Base-by-base conservation (phyloP, 2,329 filamentous ascomycete genomes). In the Aspergillus pseudonomiae region DNA sequence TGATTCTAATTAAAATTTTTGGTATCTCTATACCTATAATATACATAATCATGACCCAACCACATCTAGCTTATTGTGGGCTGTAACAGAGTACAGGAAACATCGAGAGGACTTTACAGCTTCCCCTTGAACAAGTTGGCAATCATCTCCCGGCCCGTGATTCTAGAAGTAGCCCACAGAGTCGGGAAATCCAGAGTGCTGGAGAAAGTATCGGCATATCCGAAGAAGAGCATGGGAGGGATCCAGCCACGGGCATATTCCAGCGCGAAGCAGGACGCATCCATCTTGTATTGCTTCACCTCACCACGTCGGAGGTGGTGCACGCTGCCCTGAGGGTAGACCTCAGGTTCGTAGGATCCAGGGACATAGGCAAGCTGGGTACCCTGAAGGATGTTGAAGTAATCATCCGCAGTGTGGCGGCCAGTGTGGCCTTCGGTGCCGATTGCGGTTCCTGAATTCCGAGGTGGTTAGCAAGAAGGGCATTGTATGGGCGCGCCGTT, bases 391-490 rank as follows among this genome's bases (percentile, higher is more conserved):
- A 97, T 96, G 84, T 94, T 88, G 85, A 97, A 97, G 84, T 95
- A 97, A 83, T 97, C 93, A 80, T 96, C 91, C 19, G 93, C 93
- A 14, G 92, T 94, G 84, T 96, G 93, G 57, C 93, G 91, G 67
- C 93, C 93, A 1, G 88, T 88, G 84, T 96, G 93, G 65, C 93
- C 93, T 80, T 96, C 93, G 14, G 93, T 96, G 71, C 93, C 93
- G 60, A 79, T 76, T 34, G 77, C 71, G 56, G 77, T 78, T 55
- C 75, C 75, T 77, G 24, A n/a, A 36, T 54, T 41, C 41, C 19
- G 26, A 34, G 16, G 30, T 43, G 28, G 45, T 53, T 32, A 32
- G 43, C 46, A 45, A 52, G 32, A 54, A 28, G 61, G 30, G 56
- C 28, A 39, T 39, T 19, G 21, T 24, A 6, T 24, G 21, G 45